Evolutionary conservation across 2,329 filamentous ascomycete species (phyloP), one percentile per base, ranked within the genome.

Genomic region (Colletotrichum gloeosporioides): DNA sequence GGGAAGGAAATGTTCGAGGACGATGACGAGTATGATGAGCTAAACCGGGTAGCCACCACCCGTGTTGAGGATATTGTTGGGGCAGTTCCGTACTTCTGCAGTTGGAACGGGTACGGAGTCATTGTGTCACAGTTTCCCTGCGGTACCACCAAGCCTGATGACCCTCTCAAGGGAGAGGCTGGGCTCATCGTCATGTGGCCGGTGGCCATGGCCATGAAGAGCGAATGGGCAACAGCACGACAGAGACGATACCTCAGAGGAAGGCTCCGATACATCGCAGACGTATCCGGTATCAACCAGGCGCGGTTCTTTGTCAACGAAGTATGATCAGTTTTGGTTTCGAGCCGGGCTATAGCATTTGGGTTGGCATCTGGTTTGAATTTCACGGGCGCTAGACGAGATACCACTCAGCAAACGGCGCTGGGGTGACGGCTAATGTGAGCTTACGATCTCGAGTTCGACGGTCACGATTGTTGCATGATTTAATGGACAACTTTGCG

Each of bases 111-210:
- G 4, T 77, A 72, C 18, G 78, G 77, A n/a, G 53, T 61, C 3
- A 63, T 74, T 13, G 72, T 68, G 1, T 74, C 77, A 6, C 75
- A 77, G 65, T 79, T 79, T 13, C 74, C 77, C 3, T 78, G 77
- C 12, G 78, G 78, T 12, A 57, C 53, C 15, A 69, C 71, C 13
- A 72, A 69, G 22, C 69, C 77, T 4, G 61, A 69, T 13, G 76
- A 78, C 3, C 77, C 75, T 15, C 55, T 75, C 2, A 79, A 79
- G 68, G 77, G 78, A 9, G 78, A 77, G 55, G 77, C 78, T 22
- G 77, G 78, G n/a, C 69, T 78, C 44, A 77, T 79, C 36, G 72
- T 78, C 29, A 77, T 73, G 71, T 77, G 77, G 78, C 78, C 78
- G 22, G 34, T 79, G 2, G 78, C 75, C 4, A 72, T 77, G 8